Conservation (phyloP, 495 filamentous ascomycete species). For the Penicillium soppii region DNA sequence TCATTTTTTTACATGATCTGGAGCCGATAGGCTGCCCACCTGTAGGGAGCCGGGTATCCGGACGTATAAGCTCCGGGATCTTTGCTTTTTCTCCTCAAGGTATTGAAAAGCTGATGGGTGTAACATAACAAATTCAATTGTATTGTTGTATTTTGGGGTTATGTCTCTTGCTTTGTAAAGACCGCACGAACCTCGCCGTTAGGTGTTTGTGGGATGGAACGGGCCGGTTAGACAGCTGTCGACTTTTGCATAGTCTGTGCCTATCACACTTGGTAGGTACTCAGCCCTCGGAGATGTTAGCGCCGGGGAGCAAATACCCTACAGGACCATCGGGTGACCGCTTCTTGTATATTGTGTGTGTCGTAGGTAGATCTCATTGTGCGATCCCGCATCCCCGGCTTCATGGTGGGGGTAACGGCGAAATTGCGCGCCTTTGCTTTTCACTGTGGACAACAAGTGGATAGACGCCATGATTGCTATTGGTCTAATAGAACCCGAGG, state of each 20-base stretch:
- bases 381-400: neutral
- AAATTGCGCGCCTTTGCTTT: neutral
- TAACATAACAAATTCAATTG: neutral
- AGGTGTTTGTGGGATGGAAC: conserved; percentile 1
- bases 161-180: neutral
- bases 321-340: conserved; percentile 8
- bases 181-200: conserved; percentile 8
- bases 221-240: conserved; percentile 9
- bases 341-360: conserved; percentile 9
- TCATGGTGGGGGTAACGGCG: neutral
- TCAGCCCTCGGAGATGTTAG: neutral
- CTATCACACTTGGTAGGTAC: neutral
- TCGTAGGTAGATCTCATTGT: neutral
- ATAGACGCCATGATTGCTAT: neutral
- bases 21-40: neutral
- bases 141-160: neutral
- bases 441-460: neutral
- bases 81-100: neutral
- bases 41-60: conserved; percentile 2
- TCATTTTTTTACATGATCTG: neutral
- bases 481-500: neutral
- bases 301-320: neutral
- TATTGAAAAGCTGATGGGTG: neutral
- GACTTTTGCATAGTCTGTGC: neutral
- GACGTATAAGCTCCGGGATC: neutral